Evolutionary conservation across 2,329 filamentous ascomycete genomes (phyloP).

Genomic region (Aspergillus ibericus): DNA sequence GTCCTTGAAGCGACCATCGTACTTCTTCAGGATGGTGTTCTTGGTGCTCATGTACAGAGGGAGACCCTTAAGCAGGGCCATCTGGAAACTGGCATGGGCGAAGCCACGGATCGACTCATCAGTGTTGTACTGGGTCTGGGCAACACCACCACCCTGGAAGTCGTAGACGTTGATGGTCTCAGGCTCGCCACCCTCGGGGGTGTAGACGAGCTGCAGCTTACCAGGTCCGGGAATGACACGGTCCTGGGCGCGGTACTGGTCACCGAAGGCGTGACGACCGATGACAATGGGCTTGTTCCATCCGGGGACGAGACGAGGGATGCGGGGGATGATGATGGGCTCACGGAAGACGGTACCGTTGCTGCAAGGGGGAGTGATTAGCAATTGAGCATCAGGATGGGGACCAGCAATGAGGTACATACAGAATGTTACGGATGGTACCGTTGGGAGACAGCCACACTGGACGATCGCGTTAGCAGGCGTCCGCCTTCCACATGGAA

Average conservation of each 20-base stretch:
- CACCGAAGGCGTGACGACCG: slow-evolving; percentile 95
- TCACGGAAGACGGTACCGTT: slow-evolving; percentile 98
- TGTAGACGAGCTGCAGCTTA: slow-evolving; percentile 93
- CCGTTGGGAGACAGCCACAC: slow-evolving; percentile 99
- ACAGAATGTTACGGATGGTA: slow-evolving; percentile 68
- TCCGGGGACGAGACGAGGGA: slow-evolving; percentile 89
- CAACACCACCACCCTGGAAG: slow-evolving; percentile 82
- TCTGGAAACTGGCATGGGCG: slow-evolving; percentile 94
- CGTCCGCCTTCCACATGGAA: slow-evolving; percentile 8
- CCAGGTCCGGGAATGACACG: slow-evolving; percentile 77
- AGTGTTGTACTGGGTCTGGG: slow-evolving; percentile 98
- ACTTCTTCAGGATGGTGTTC: slow-evolving; percentile 99
- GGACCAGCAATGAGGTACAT: slow-evolving; percentile 25
- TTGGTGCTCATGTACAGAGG: slow-evolving; percentile 99
- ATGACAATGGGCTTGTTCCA: slow-evolving; percentile 99
- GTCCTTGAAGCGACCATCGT: slow-evolving; percentile 98
- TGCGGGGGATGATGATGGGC: slow-evolving; percentile 91
- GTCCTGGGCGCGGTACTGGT: slow-evolving; percentile 98
- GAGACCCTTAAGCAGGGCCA: slow-evolving; percentile 79
- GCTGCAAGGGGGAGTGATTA: slow-evolving; percentile 28
- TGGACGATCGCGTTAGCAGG: slow-evolving; percentile 37
- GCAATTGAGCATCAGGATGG: slow-evolving; percentile 18
- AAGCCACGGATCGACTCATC: slow-evolving; percentile 93
- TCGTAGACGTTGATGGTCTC: slow-evolving; percentile 87
- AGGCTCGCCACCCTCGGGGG: slow-evolving; percentile 73